Conservation (phyloP, 306 rosid genomes). For the Herpetospermum pedunculosum region DNA sequence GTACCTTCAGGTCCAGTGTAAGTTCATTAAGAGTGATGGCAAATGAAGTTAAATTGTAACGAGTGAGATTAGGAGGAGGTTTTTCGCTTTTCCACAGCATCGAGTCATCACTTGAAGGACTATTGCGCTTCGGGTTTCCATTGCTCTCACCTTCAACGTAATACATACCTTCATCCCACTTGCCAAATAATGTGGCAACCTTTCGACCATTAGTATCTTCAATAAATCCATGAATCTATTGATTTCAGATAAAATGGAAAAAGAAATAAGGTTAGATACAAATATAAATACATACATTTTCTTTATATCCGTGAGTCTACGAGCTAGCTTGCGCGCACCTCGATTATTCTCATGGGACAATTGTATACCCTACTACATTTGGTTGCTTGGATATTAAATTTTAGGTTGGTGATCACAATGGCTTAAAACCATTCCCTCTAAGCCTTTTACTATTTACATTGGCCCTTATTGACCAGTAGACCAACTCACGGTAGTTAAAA, state of each 20-base stretch:
- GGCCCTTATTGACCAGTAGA: not conserved
- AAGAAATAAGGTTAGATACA: not conserved
- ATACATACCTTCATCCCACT: constrained; percentile 86
- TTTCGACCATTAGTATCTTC: constrained; percentile 61
- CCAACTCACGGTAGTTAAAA: not conserved
- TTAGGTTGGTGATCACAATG: not conserved
- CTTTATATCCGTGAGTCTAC: not conserved
- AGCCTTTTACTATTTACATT: too few relatives aligned
- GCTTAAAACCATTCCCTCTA: not conserved
- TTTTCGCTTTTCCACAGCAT: constrained; percentile 73
- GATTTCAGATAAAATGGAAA: not conserved
- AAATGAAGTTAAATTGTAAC: constrained; percentile 93
- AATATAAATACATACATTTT: not conserved
- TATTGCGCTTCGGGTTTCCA: constrained; percentile 39
- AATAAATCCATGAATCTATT: constrained; percentile 76
- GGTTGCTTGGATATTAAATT: not conserved
- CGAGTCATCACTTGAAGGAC: constrained; percentile 27
- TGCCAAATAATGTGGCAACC: constrained; percentile 67
- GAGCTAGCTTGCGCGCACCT: not conserved
- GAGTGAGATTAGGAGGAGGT: constrained; percentile 59
- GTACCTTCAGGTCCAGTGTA: constrained; percentile 75
- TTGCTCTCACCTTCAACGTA: constrained; percentile 46
- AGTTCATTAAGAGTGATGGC: constrained; percentile 86
- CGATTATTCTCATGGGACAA: not conserved
- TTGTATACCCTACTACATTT: not conserved